A percentile compares a stretch with the other conserved stretches of the same genome.
phyloP scores from a whole-genome alignment of 176 grass and related monocot genomes.

The Miscanthus lutarioriparius region DNA sequence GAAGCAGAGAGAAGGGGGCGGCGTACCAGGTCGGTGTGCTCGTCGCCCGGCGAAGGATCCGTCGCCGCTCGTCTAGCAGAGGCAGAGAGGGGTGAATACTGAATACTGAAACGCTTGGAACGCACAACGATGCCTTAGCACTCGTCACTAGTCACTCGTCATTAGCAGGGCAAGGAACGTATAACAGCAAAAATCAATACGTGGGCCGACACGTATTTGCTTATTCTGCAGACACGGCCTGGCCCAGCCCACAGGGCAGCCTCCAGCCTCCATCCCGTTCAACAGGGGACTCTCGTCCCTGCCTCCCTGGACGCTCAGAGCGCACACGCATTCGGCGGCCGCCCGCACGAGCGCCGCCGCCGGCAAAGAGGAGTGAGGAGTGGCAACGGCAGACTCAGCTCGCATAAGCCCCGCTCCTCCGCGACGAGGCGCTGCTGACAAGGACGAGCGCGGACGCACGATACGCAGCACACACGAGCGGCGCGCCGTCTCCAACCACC shows the following conservation, averaged over 20 bases:
- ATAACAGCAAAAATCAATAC: not conserved
- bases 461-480: not conserved
- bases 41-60: not conserved
- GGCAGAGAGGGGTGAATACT: no score
- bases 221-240: not conserved
- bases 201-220: not conserved
- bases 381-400: not conserved
- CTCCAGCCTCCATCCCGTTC: not conserved
- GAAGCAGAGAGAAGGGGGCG: not conserved
- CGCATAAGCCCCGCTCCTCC: not conserved
- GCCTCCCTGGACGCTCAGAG: no score
- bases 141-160: no score
- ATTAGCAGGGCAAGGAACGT: no score
- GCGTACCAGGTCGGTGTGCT: not conserved
- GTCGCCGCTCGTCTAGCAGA: not conserved
- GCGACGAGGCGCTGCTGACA: not conserved
- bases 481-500: not conserved
- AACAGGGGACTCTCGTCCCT: not conserved
- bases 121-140: no score
- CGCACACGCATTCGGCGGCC: no score
- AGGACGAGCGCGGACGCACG: not conserved
- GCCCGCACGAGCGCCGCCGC: not conserved
- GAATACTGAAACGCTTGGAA: no score
- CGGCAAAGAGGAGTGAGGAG: not conserved
- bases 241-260: not conserved